phyloP scores from a whole-genome alignment of 805 yeast genomes.

The Teunomyces atbi region DNA sequence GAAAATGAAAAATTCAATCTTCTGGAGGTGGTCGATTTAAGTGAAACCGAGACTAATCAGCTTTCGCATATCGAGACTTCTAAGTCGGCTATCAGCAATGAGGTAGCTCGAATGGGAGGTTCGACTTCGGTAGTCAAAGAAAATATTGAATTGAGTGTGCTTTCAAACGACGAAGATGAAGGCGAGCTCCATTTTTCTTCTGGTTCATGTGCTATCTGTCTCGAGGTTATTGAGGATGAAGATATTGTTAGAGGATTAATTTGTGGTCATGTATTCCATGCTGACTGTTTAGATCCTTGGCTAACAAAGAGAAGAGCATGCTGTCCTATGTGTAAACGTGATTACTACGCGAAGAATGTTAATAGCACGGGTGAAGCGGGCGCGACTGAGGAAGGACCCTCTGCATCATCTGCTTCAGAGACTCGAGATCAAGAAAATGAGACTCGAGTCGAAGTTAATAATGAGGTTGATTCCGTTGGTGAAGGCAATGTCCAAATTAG shows the following conservation, averaged over 20 bases:
- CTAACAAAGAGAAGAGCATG: slow-evolving; percentile 69
- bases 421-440: not conserved
- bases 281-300: slow-evolving; percentile 82
- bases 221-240: slow-evolving; percentile 60
- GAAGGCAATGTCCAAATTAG: too few relatives aligned
- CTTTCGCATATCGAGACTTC: not conserved
- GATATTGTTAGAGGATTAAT: slow-evolving; percentile 69
- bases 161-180: slow-evolving; percentile 5
- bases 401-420: not conserved
- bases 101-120: not conserved
- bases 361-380: not conserved
- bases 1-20: slow-evolving; percentile 15
- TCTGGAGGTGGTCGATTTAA: not conserved
- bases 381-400: not conserved
- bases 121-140: not conserved
- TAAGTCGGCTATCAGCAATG: not conserved
- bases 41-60: not conserved
- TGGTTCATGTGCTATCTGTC: slow-evolving; percentile 77
- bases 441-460: not conserved
- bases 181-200: slow-evolving; percentile 53
- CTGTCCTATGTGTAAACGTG: slow-evolving; percentile 81
- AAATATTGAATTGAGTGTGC: not conserved
- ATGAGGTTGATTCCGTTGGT: not conserved
- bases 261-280: slow-evolving; percentile 83
- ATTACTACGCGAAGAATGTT: slow-evolving; percentile 42